These are phyloP conservation scores for Torulaspora delbrueckii DNA, from an alignment of 805 yeast species.

Conservation along the genomic window DNA sequence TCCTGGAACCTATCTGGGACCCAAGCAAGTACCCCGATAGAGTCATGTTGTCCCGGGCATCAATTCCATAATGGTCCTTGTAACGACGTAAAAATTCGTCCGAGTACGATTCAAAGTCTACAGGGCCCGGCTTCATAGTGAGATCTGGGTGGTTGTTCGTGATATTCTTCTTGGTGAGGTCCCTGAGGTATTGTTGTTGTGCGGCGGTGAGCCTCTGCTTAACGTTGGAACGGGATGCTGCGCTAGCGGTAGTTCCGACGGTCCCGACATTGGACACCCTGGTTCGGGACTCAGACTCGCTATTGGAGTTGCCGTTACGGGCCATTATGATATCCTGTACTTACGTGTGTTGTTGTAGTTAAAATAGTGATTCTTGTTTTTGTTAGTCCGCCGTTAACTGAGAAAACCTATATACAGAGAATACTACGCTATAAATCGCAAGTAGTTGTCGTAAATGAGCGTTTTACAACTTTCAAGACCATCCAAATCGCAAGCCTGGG, in stretches of 20 bases:
- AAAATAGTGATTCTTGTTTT: not conserved
- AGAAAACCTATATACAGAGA: not conserved
- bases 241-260: conserved; percentile 32
- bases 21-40: conserved; percentile 65
- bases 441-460: conserved; percentile 18
- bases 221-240: conserved; percentile 47
- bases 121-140: conserved; percentile 45
- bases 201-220: conserved; percentile 49
- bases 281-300: conserved; percentile 30
- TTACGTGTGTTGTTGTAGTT: conserved; percentile 1
- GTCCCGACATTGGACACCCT: conserved; percentile 12
- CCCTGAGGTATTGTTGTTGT: conserved; percentile 62
- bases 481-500: conserved; percentile 4
- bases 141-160: conserved; percentile 71
- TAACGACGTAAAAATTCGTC: conserved; percentile 65
- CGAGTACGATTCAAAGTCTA: conserved; percentile 66
- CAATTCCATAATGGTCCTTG: conserved; percentile 52
- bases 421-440: conserved; percentile 11
- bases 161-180: conserved; percentile 60
- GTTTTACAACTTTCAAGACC: conserved; percentile 5
- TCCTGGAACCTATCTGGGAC: conserved; percentile 68
- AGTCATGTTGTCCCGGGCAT: conserved; percentile 57
- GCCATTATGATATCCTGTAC: conserved; percentile 18
- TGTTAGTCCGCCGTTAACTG: not conserved
- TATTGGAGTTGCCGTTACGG: conserved; percentile 24